Percentiles rank a stretch among this genome's conserved stretches.
Evolutionary conservation across 306 rosid genomes (phyloP).

Genomic region (Prosopis cineraria): DNA sequence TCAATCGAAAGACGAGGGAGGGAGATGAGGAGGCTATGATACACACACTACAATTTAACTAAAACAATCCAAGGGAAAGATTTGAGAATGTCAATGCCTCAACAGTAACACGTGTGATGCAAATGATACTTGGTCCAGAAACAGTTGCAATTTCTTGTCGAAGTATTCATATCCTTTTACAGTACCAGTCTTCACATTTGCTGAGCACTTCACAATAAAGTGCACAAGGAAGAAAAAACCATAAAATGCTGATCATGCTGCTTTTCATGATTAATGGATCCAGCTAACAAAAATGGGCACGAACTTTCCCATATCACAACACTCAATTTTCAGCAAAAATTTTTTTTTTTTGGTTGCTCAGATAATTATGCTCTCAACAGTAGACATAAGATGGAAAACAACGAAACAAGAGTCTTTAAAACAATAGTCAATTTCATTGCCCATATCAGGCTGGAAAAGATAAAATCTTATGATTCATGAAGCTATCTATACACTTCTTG

Average conservation of each 20-base stretch:
- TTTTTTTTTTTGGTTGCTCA: neutral
- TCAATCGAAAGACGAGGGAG: neutral
- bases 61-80: neutral
- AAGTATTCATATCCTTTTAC: neutral
- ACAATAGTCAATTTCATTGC: neutral
- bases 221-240: neutral
- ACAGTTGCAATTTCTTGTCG: neutral
- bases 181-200: constrained; percentile 13
- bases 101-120: neutral
- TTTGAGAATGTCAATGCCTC: neutral
- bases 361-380: neutral
- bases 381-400: constrained; percentile 1
- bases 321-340: neutral
- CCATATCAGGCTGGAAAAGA: constrained; percentile 6
- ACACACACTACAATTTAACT: neutral
- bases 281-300: neutral
- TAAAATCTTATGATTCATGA: neutral
- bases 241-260: neutral
- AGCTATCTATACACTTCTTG: neutral
- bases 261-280: neutral
- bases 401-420: neutral
- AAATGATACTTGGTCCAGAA: neutral
- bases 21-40: neutral
- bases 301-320: neutral
- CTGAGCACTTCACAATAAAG: neutral